These are phyloP conservation scores for Ceratocystis huliohia DNA, from an alignment of 2,329 filamentous ascomycete species.

Conservation along the genomic window DNA sequence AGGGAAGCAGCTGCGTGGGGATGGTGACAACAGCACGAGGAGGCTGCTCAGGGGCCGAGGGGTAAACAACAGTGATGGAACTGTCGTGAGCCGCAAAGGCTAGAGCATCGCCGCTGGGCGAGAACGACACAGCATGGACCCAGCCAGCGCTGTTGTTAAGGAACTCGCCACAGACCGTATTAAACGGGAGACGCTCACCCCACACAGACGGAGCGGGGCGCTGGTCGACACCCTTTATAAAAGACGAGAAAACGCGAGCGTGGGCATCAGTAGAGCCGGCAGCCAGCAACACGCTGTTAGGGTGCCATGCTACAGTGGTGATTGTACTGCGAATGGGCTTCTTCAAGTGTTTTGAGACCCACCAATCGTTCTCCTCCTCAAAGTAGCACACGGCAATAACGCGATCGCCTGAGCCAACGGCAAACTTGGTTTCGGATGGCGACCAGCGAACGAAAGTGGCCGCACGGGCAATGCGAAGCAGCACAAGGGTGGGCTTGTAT, in stretches of 20 bases:
- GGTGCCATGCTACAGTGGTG: constrained; percentile 90
- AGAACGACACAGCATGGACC: constrained; percentile 90
- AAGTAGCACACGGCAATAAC: constrained; percentile 98
- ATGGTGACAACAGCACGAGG: constrained; percentile 83
- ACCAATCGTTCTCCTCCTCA: constrained; percentile 99
- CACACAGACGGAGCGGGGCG: constrained; percentile 77
- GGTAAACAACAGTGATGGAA: constrained; percentile 93
- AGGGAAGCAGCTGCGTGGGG: constrained; percentile 78
- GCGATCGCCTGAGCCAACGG: constrained; percentile 87
- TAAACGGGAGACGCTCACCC: constrained; percentile 94
- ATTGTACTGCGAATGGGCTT: constrained; percentile 97
- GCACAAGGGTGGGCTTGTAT: constrained; percentile 93
- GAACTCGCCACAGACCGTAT: constrained; percentile 94
- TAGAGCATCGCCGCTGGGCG: constrained; percentile 80
- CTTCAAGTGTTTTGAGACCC: constrained; percentile 98
- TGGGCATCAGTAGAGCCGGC: constrained; percentile 96
- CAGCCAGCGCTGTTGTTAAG: constrained; percentile 93
- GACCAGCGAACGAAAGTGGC: constrained; percentile 97
- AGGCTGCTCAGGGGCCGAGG: constrained; percentile 76
- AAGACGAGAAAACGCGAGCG: constrained; percentile 84
- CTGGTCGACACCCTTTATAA: constrained; percentile 87
- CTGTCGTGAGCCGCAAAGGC: constrained; percentile 93
- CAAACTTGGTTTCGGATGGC: constrained; percentile 92
- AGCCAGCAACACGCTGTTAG: constrained; percentile 88
- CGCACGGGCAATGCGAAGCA: constrained; percentile 91